Conservation (phyloP, 345 rosid genomes). For the Citrus glauca region DNA sequence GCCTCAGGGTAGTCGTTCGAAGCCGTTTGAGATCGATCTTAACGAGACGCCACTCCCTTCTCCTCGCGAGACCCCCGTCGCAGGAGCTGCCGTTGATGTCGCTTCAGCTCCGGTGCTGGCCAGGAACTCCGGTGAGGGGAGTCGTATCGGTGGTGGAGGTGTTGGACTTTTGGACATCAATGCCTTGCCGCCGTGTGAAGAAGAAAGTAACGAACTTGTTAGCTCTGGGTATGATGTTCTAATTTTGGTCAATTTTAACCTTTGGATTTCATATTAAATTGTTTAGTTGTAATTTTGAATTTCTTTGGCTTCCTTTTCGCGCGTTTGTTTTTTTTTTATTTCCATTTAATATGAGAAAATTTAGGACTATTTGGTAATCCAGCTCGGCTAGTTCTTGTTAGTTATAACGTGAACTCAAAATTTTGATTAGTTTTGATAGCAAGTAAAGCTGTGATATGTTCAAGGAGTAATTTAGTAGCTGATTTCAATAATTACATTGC, state of each 20-base stretch:
- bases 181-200: conserved; percentile 28
- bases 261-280: neutral
- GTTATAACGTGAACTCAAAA: neutral
- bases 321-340: neutral
- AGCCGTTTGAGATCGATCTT: conserved; percentile 34
- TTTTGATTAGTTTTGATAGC: neutral
- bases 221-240: conserved; percentile 17
- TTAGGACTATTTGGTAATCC: neutral
- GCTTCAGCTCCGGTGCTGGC: neutral
- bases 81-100: neutral
- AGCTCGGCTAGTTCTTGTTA: neutral
- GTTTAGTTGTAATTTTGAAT: neutral
- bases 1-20: conserved; percentile 4
- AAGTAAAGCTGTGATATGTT: neutral
- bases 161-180: conserved; percentile 29
- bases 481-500: neutral
- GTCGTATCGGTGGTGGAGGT: neutral
- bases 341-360: neutral
- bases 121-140: neutral
- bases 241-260: neutral
- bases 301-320: neutral
- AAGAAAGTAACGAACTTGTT: conserved; percentile 9
- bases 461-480: neutral
- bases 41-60: conserved; percentile 30
- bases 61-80: conserved; percentile 15